These are phyloP conservation scores for Hygrophoropsis aurantiaca DNA, from an alignment of 768 basidiomycete genomes.

Conservation along the genomic window DNA sequence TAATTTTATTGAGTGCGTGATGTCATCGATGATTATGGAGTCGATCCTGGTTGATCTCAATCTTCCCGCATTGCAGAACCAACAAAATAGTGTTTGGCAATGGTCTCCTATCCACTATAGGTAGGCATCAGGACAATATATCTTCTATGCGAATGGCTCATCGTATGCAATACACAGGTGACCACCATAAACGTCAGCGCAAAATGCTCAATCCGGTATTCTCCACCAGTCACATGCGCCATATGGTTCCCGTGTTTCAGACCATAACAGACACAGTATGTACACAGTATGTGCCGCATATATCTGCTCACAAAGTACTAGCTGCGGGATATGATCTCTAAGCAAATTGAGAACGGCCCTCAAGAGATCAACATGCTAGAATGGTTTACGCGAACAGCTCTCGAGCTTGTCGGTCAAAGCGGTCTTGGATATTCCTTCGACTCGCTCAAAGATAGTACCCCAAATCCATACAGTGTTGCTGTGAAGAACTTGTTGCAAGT, in stretches of 20 bases:
- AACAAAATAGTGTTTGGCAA: slow-evolving; percentile 23
- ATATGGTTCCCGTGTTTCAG: slow-evolving; percentile 3
- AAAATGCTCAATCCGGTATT: slow-evolving; percentile 8
- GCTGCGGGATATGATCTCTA: slow-evolving; percentile 4
- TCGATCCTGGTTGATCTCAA: not conserved
- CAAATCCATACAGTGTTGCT: slow-evolving; percentile 32
- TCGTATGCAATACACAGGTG: not conserved
- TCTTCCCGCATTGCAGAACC: not conserved
- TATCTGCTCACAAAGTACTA: not conserved
- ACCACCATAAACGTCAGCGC: slow-evolving; percentile 5
- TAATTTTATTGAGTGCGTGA: slow-evolving; percentile 14
- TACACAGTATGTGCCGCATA: too few relatives aligned
- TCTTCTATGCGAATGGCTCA: too few relatives aligned
- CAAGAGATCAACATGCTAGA: slow-evolving; percentile 44
- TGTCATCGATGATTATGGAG: not conserved
- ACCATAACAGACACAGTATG: not conserved
- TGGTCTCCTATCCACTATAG: slow-evolving; percentile 26
- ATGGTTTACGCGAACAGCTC: slow-evolving; percentile 46
- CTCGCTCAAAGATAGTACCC: slow-evolving; percentile 29
- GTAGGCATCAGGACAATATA: slow-evolving; percentile 4
- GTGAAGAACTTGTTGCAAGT: too few relatives aligned
- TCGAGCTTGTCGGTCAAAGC: slow-evolving; percentile 44
- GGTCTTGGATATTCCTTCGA: slow-evolving; percentile 45
- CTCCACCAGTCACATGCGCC: slow-evolving; percentile 4
- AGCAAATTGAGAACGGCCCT: slow-evolving; percentile 7